Evolutionary conservation across 2,329 filamentous ascomycete species (phyloP), one percentile per base, ranked within the genome.

Genomic region (Botrytis cinerea): DNA sequence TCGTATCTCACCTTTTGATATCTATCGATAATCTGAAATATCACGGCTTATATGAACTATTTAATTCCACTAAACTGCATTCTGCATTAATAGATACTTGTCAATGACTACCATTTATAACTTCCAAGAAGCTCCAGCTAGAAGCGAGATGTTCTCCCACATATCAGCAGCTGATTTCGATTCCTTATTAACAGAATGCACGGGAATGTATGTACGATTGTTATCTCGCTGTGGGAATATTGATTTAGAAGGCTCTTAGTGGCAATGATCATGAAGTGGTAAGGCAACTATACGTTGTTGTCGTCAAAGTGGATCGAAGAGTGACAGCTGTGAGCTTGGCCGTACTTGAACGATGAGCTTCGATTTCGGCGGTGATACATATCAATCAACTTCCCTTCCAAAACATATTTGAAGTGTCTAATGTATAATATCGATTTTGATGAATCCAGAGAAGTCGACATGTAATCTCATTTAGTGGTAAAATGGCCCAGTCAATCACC

Each of bases 181-280:
- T 8, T 54, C n/a, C 6, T 28, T n/a, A 18, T 9, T 14, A 54
- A 57, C 51, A 32, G 14, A 28, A 28, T 57, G 14, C 14, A 14
- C 14, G 16, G 14, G 9, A 9, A 18, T 18, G 6, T 28, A 32
- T 57, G 51, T 57, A n/a, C 14, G 14, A 8, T 28, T 16, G 18
- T 18, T 0, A n/a, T 57, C n/a, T 28, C 7, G 18, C 5, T 18
- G 2, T 28, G n/a, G 6, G 0, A 9, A 28, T 16, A 28, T 2
- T 54, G 14, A 28, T 54, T 8, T 2, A 0, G 18, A 57, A 18
- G 5, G 14, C 14, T 28, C n/a, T 57, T 18, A 12, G 4, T 28
- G 51, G n/a, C n/a, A 14, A n/a, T 57, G 2, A 32, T 57, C 8
- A 9, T 28, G n/a, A 32, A 57, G 14, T 18, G n/a, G 28, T 28